These are phyloP conservation scores for Mycena maculata DNA, from an alignment of 768 basidiomycete genomes.

Conservation along the genomic window DNA sequence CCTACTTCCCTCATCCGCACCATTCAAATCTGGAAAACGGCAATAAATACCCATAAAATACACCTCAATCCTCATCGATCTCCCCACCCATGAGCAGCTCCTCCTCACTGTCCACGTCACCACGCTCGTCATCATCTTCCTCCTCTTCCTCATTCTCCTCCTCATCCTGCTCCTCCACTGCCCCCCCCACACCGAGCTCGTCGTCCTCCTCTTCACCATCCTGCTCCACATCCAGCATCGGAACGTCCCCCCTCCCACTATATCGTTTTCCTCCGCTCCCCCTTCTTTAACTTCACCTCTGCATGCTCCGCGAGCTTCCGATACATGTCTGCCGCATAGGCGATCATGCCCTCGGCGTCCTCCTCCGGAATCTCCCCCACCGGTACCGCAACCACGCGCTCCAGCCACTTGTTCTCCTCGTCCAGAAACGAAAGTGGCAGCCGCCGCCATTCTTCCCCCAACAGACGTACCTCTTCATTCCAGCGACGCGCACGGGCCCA, in stretches of 20 bases:
- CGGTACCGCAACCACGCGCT: neutral
- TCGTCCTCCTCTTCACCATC: neutral
- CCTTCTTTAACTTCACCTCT: neutral
- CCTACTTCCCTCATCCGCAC: too few species aligned
- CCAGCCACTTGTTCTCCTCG: neutral
- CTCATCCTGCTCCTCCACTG: too few species aligned
- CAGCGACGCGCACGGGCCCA: slow-evolving; percentile 19
- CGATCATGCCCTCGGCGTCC: neutral
- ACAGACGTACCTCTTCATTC: slow-evolving; percentile 32
- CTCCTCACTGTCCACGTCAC: slow-evolving; percentile 1
- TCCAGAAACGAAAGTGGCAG: neutral
- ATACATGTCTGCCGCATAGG: neutral
- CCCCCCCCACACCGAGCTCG: too few species aligned
- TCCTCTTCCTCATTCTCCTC: neutral
- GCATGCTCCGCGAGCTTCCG: neutral
- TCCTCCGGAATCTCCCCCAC: neutral
- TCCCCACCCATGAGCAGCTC: neutral
- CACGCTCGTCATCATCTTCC: neutral
- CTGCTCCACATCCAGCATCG: neutral
- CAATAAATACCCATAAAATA: too few species aligned
- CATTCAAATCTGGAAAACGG: too few species aligned
- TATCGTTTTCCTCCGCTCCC: neutral
- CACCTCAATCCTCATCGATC: neutral
- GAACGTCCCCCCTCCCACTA: neutral
- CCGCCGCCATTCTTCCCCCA: slow-evolving; percentile 34